Percentiles rank a stretch among this genome's conserved stretches.
Conservation (phyloP, 1,284 basidiomycete genomes). For the Naganishia albida region DNA sequence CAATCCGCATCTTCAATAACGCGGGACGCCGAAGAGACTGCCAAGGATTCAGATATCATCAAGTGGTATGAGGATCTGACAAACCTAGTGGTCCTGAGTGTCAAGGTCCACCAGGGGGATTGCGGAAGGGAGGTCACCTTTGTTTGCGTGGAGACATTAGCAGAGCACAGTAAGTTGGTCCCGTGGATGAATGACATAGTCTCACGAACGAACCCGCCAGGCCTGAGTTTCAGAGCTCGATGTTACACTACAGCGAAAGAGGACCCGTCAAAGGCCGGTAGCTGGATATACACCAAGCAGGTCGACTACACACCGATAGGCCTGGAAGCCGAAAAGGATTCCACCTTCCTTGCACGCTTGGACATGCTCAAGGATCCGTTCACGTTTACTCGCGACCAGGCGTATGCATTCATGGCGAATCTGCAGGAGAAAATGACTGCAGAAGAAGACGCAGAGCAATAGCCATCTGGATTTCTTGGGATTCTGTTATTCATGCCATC, state of each 20-base stretch:
- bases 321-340: constrained; percentile 42
- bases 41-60: constrained; percentile 43
- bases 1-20: constrained; percentile 20
- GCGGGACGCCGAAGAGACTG: constrained; percentile 40
- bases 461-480: neutral
- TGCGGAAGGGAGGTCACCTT: constrained; percentile 43
- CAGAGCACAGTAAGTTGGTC: constrained; percentile 44
- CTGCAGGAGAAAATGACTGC: constrained; percentile 36
- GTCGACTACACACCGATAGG: constrained; percentile 41
- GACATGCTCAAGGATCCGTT: constrained; percentile 42
- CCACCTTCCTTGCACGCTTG: constrained; percentile 40
- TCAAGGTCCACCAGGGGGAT: constrained; percentile 42
- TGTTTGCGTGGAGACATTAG: constrained; percentile 47
- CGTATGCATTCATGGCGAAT: constrained; percentile 37
- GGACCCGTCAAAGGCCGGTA: constrained; percentile 32
- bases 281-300: constrained; percentile 38
- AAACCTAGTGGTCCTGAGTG: constrained; percentile 44
- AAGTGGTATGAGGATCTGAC: constrained; percentile 52
- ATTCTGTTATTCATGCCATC: neutral
- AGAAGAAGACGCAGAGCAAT: constrained; percentile 26
- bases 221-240: constrained; percentile 49
- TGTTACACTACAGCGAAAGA: constrained; percentile 43
- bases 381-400: constrained; percentile 37
- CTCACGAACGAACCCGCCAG: constrained; percentile 33
- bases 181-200: neutral